Evolutionary conservation across 2,329 filamentous ascomycete genomes (phyloP).

Genomic region (Phaeosphaeriaceae sp.): DNA sequence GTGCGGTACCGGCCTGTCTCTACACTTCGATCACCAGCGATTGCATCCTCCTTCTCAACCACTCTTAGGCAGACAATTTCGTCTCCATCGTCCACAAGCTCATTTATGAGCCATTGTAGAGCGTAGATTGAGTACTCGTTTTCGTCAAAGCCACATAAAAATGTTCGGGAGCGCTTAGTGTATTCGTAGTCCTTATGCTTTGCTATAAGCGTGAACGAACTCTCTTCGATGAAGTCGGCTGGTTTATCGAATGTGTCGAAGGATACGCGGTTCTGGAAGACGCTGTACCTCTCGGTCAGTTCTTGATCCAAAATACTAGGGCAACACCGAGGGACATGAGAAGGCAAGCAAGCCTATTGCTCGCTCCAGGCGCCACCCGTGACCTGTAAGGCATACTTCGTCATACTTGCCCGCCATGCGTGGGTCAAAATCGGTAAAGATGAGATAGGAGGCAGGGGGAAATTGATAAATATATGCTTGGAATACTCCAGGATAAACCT

Average conservation of each 20-base stretch:
- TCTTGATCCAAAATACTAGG: not conserved
- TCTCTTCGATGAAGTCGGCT: conserved; percentile 62
- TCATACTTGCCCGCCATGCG: conserved; percentile 23
- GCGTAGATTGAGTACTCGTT: conserved; percentile 93
- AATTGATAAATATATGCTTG: conserved; percentile 4
- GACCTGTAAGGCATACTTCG: conserved; percentile 31
- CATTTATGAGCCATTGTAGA: conserved; percentile 88
- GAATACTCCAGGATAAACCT: conserved; percentile 5
- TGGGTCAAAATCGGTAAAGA: not conserved
- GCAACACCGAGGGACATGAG: conserved; percentile 26
- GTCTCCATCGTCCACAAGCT: conserved; percentile 91
- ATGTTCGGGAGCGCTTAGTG: conserved; percentile 80
- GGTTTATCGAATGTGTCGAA: conserved; percentile 77
- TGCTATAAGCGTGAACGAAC: conserved; percentile 79
- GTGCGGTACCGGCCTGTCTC: conserved; percentile 75
- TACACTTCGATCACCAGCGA: conserved; percentile 65
- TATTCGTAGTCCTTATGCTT: conserved; percentile 87
- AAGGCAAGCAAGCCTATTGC: conserved; percentile 26
- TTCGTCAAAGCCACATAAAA: conserved; percentile 89
- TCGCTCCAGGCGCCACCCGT: conserved; percentile 25
- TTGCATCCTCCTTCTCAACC: conserved; percentile 80
- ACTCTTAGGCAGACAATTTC: conserved; percentile 91
- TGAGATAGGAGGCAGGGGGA: conserved; percentile 7
- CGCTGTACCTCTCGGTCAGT: conserved; percentile 49
- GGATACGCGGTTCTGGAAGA: conserved; percentile 72